Evolutionary conservation across 2,329 filamentous ascomycete genomes (phyloP), one percentile per base, ranked within the genome.

Genomic region (Trichophyton schoenleinii): DNA sequence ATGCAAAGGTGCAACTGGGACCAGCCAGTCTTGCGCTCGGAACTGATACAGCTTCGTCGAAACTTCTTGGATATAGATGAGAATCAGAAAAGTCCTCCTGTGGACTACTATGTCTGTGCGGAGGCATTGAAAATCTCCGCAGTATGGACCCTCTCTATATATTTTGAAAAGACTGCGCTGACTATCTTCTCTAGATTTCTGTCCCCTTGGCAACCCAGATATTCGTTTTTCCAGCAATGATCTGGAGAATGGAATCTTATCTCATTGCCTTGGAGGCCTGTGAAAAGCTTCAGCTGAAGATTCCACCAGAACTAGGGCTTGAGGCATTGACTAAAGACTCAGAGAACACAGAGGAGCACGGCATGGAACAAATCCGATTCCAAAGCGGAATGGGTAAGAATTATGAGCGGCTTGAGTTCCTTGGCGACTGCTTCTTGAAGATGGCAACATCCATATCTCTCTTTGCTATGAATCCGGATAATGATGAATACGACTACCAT

Each of bases 321-420:
- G 91, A 96, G 69, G 91, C 94, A 0, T 78, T 96, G 61, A 99
- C 94, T 0, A 96, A 99, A 69, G 89, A 96, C 68, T 91, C 87
- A 0, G 88, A 95, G 66, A 91, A 91, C 65, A 86, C 85, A 0
- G 87, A 87, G 6, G 89, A 95, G 42, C 82, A 89, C 63, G 79
- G 78, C 0, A 77, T 81, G 38, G 80, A 87, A 61, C 83, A 87
- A 44, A 74, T 89, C 59, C 88, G 91, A 66, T 85, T 91, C 55
- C 88, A 91, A 67, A 78, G 82, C 57, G 91, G 91, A 2, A 96
- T 96, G 90, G 90, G 91, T 1, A 87, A 86, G 44, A 97, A 97
- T 67, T 99, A 99, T 68, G 94, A 99, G 72, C 83, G 94, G 11
- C 80, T 97, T 0, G 94, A 99, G 69, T 95, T 96, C 63, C 80